Evolutionary conservation across 805 yeast species (phyloP), one percentile per base, ranked within the genome.

Genomic region (Tetrapisispora phaffii): DNA sequence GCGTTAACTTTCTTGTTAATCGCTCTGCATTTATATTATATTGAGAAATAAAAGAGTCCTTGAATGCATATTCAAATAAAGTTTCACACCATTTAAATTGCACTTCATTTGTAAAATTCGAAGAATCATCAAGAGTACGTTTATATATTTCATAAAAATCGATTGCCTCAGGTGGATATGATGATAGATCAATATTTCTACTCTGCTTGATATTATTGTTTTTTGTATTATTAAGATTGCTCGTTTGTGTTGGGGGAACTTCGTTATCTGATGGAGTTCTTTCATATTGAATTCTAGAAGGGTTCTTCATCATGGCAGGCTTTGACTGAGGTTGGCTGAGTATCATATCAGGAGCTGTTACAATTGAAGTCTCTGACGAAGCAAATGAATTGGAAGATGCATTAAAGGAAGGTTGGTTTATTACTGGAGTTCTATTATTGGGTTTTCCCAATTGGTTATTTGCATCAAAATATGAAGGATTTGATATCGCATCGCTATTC

Each of bases 51-150:
- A 70, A 70, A 1, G 71, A 67, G 2, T 69, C 64, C 34, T 62
- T 59, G 22, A 73, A 70, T 1, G 75, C 57, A 47, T 63, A 71
- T 35, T 74, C 79, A 20, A 80, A 60, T 26, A 82, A 61, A 15
- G 70, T 66, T 49, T 75, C 73, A n/a, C 85, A 82, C 76, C 82
- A 79, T 39, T 69, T 71, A 46, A 81, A 67, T 60, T 81, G 88
- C n/a, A 76, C 60, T 6, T 58, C 65, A 0, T 81, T 75, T 17
- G 75, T 68, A 48, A 74, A 75, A 1, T 46, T 54, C 2, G 53
- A 47, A 1, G 61, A 47, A 47, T 64, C 67, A 4, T 49, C 38
- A 0, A 63, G 50, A 1, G 61, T 56, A 13, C 47, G 26, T 19
- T 52, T 47, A 45, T 62, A 60, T 2, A 56, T 47, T 34, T 52